These are phyloP conservation scores for Myrmaecium sp. DNA, from an alignment of 2,329 filamentous ascomycete species.

Conservation along the genomic window DNA sequence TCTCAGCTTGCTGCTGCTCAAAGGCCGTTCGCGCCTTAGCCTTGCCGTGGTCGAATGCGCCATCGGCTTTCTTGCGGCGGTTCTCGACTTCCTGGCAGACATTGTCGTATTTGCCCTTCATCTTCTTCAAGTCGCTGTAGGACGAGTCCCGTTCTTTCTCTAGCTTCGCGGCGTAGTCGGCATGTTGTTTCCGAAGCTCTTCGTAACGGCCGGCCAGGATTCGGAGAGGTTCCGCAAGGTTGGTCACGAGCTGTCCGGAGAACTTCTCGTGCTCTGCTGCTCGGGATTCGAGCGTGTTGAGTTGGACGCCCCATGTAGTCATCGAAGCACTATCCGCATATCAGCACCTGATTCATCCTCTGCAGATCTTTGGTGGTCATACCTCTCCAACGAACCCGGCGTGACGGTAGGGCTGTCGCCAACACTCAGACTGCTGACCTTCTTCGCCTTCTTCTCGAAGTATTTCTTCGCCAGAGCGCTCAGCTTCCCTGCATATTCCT, in stretches of 20 bases:
- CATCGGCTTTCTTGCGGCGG: constrained; percentile 85
- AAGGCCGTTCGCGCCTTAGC: constrained; percentile 80
- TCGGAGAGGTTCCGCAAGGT: constrained; percentile 78
- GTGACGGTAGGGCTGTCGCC: constrained; percentile 88
- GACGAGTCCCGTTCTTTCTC: constrained; percentile 76
- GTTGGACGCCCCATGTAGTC: constrained; percentile 90
- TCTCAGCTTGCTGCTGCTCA: constrained; percentile 80
- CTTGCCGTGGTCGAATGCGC: constrained; percentile 73
- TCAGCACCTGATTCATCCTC: no score
- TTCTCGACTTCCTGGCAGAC: constrained; percentile 90
- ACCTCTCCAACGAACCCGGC: constrained; percentile 86
- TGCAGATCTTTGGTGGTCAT: constrained; percentile 6
- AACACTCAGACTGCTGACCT: constrained; percentile 73
- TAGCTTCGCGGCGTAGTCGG: constrained; percentile 74
- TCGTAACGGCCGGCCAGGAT: constrained; percentile 60
- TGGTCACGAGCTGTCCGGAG: constrained; percentile 56
- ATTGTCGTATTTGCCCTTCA: constrained; percentile 82
- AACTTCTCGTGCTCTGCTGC: constrained; percentile 82
- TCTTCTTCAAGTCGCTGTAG: constrained; percentile 74
- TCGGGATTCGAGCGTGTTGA: constrained; percentile 74
- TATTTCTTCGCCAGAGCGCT: constrained; percentile 84
- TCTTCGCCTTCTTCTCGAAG: constrained; percentile 90
- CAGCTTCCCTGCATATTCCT: constrained; percentile 86
- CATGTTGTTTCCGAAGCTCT: constrained; percentile 79
- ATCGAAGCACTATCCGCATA: constrained; percentile 58